Percentiles rank a stretch among this genome's conserved stretches.
Conservation (phyloP, 805 yeast species). For the Candida methanosorbosa region DNA sequence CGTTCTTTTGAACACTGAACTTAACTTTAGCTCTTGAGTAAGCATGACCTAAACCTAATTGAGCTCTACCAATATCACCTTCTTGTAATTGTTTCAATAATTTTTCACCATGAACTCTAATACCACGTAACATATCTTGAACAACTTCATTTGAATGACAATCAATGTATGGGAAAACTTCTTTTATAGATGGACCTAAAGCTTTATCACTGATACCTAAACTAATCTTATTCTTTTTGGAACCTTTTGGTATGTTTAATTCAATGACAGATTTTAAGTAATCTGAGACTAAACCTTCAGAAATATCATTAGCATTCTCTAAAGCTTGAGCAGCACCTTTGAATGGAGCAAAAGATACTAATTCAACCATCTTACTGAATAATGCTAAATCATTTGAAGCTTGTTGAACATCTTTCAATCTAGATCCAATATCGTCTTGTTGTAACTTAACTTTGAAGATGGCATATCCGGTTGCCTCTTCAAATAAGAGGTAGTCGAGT, state of each 20-base stretch:
- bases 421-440: conserved; percentile 89
- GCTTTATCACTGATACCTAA: conserved; percentile 92
- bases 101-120: conserved; percentile 85
- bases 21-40: conserved; percentile 98
- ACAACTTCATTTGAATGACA: conserved; percentile 86
- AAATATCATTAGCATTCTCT: conserved; percentile 95
- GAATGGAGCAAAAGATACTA: conserved; percentile 95
- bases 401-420: conserved; percentile 89
- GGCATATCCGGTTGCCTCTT: conserved; percentile 98
- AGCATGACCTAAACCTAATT: conserved; percentile 97
- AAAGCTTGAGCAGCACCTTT: conserved; percentile 99
- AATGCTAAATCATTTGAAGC: conserved; percentile 78
- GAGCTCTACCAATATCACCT: conserved; percentile 97
- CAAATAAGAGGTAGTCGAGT: conserved; percentile 86
- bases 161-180: conserved; percentile 79
- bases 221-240: conserved; percentile 54
- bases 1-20: conserved; percentile 97
- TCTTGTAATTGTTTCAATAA: conserved; percentile 84
- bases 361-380: conserved; percentile 87
- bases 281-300: conserved; percentile 94
- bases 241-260: conserved; percentile 77
- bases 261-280: conserved; percentile 84
- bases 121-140: conserved; percentile 92
- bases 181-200: conserved; percentile 95
- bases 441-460: conserved; percentile 88